Percentiles rank a stretch among this genome's conserved stretches.
These are phyloP conservation scores for Candida sakaeoensis DNA, from an alignment of 805 yeast species.

Conservation along the genomic window DNA sequence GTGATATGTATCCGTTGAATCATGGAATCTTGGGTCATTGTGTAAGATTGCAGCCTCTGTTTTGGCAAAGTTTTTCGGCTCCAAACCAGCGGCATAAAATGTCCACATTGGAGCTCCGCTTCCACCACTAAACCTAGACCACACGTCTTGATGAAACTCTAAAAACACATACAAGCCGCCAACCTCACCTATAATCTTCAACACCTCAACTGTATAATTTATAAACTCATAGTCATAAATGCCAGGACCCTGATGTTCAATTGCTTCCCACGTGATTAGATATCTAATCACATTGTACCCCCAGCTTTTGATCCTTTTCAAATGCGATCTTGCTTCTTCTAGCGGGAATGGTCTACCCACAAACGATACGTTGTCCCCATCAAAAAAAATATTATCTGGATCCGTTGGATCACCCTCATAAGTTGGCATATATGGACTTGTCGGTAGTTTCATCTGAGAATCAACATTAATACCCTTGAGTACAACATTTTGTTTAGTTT, in stretches of 20 bases:
- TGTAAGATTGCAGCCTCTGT: conserved; percentile 84
- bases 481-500: conserved; percentile 52
- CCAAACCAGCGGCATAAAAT: conserved; percentile 78
- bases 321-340: conserved; percentile 66
- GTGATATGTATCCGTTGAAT: conserved; percentile 45
- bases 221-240: conserved; percentile 73
- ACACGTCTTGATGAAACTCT: conserved; percentile 92
- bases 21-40: conserved; percentile 39
- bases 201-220: conserved; percentile 60
- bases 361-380: conserved; percentile 75
- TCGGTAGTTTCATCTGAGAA: conserved; percentile 69
- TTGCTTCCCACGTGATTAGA: conserved; percentile 85
- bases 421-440: conserved; percentile 46
- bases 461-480: conserved; percentile 82
- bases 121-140: conserved; percentile 89
- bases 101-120: conserved; percentile 97
- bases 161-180: conserved; percentile 78
- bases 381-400: conserved; percentile 48
- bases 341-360: conserved; percentile 79
- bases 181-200: conserved; percentile 51
- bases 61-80: conserved; percentile 64
- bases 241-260: conserved; percentile 87
- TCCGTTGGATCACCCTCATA: conserved; percentile 35
- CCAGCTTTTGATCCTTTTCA: conserved; percentile 67
- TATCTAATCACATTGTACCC: conserved; percentile 81